Evolutionary conservation across 768 basidiomycete genomes (phyloP), one percentile per base, ranked within the genome.

Genomic region (Jaapia argillacea): DNA sequence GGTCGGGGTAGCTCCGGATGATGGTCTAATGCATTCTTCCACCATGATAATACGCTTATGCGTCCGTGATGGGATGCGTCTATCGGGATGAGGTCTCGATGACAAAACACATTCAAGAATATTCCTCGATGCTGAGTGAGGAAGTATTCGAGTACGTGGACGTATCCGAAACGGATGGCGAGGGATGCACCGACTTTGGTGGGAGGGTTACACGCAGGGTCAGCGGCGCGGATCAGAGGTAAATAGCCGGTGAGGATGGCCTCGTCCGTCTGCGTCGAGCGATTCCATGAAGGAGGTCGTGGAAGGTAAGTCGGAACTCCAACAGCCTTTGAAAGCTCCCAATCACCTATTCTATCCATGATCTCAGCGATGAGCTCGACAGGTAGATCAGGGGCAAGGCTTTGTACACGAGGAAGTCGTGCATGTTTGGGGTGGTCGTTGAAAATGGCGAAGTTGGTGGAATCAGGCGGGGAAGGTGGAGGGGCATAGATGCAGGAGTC

Each of bases 321-420:
- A 26, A 91, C 75, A 12, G 89, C 81, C 47, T 77, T 81, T 10
- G 81, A 69, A 6, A 93, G 77, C 52, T 90, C 84, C 86, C 88
- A 93, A 57, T 88, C 81, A 12, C 81, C 85, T 6, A 87, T 59
- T 50, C 82, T 75, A 45, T 89, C 83, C 60, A 89, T 60, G 47
- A 89, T 86, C 40, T 82, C 74, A 6, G 81, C 79, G 22, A 89
- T 59, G 31, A 90, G 72, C 58, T 90, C 87, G 43, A 81, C 67
- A 0, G 86, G 86, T 25, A 90, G 71, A 57, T 83, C 79, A 24
- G 75, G 75, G 4, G 28, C 22, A 1, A 44, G 33, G 18, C 36
- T 23, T 10, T 41, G 48, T 24, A 33, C 7, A 24, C 26, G 48
- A 31, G 44, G 5, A 0, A 62, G 58, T 48, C 54, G 58, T n/a